A percentile compares a stretch with the other conserved stretches of the same genome.
These are phyloP conservation scores for Chimonanthus salicifolius DNA, from an alignment of 164 flowering plant species.

Conservation along the genomic window DNA sequence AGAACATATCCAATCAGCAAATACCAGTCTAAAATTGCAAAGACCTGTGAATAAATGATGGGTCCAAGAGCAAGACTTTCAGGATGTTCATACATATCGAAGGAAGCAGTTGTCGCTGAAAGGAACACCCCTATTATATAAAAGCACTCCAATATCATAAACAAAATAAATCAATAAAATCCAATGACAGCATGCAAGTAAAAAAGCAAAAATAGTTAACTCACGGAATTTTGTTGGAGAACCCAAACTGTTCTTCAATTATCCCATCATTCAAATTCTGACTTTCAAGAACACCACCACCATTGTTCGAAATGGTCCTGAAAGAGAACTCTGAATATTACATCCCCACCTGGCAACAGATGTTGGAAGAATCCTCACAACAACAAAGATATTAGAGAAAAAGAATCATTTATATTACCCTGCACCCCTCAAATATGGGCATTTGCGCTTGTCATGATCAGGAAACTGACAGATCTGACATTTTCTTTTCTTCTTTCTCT, in stretches of 20 bases:
- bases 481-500: constrained; percentile 5
- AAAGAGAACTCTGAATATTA: neutral
- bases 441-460: constrained; percentile 8
- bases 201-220: neutral
- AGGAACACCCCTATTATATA: constrained; percentile 1
- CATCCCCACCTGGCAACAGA: neutral
- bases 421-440: constrained; percentile 14
- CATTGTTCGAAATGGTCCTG: neutral
- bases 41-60: neutral
- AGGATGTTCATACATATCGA: neutral
- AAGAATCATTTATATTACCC: constrained; percentile 17
- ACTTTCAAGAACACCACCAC: neutral
- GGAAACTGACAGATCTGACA: constrained; percentile 26
- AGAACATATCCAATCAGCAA: neutral
- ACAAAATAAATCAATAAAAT: neutral
- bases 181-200: neutral
- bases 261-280: constrained; percentile 1
- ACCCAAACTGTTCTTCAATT: neutral
- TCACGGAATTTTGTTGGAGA: constrained; percentile 1
- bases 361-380: neutral
- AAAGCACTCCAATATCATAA: neutral
- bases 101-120: neutral
- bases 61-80: neutral
- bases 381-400: neutral
- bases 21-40: neutral